Percentiles rank a stretch among this genome's conserved stretches.
Evolutionary conservation across 345 rosid genomes (phyloP).

Genomic region (Schrenkiella parvula): DNA sequence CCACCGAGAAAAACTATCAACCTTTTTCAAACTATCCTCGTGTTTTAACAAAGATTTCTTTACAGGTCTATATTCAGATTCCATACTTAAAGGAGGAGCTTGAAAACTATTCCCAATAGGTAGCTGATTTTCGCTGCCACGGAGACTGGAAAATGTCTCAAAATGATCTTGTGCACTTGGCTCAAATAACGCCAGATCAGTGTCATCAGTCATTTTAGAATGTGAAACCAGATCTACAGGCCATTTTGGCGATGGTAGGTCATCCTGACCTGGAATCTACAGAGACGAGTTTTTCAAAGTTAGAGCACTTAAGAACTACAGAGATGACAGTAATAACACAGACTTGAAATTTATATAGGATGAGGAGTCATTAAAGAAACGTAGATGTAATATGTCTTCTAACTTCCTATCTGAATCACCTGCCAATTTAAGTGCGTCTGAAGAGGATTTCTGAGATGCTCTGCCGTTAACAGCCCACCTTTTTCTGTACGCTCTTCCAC

Average conservation of each 20-base stretch:
- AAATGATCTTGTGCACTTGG: slow-evolving; percentile 39
- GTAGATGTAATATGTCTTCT: no score
- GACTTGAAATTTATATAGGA: no score
- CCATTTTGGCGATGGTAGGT: slow-evolving; percentile 33
- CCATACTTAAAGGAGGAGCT: slow-evolving; percentile 32
- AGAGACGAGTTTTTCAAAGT: slow-evolving; percentile 10
- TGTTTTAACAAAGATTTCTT: slow-evolving; percentile 52
- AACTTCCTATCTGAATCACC: no score
- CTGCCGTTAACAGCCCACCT: slow-evolving; percentile 36
- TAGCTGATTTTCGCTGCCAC: slow-evolving; percentile 39
- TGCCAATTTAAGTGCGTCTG: slow-evolving; percentile 59
- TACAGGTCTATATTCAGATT: slow-evolving; percentile 26
- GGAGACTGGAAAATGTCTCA: slow-evolving; percentile 36
- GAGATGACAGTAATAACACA: not conserved
- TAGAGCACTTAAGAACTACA: not conserved
- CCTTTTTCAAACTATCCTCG: slow-evolving; percentile 72
- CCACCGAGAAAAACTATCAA: slow-evolving; percentile 93
- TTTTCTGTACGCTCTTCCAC: slow-evolving; percentile 32
- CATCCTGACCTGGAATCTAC: slow-evolving; percentile 44
- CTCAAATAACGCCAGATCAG: slow-evolving; percentile 42
- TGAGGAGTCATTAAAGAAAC: no score
- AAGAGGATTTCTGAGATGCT: slow-evolving; percentile 39
- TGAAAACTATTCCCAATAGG: slow-evolving; percentile 32
- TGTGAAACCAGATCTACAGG: slow-evolving; percentile 38
- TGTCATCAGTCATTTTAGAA: slow-evolving; percentile 44